phyloP scores from a whole-genome alignment of 31 red algal genomes.

The Odonthalia washingtoniensis region DNA sequence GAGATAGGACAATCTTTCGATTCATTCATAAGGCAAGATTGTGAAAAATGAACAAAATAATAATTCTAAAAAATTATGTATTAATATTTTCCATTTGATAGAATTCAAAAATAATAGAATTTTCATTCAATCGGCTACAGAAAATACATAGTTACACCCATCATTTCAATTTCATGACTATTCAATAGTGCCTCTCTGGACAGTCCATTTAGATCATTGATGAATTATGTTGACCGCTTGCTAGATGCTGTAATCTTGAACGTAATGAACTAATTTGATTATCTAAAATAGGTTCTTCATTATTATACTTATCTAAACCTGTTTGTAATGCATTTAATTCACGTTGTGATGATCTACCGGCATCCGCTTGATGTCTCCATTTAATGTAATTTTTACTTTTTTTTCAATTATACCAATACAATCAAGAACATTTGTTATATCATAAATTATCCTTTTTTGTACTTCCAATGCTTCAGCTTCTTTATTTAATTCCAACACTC shows the following conservation, averaged over 20 bases:
- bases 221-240: slow-evolving; percentile 75
- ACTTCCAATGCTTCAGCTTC: slow-evolving; percentile 84
- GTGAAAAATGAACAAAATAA: too few species aligned
- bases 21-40: too few species aligned
- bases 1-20: too few species aligned
- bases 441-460: slow-evolving; percentile 98
- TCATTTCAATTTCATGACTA: too few species aligned
- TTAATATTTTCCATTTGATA: too few species aligned
- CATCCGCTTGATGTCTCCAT: slow-evolving; percentile 77
- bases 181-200: too few species aligned
- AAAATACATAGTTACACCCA: too few species aligned
- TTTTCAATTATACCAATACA: slow-evolving; percentile 99
- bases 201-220: too few species aligned
- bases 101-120: too few species aligned
- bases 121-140: too few species aligned
- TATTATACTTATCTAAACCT: slow-evolving; percentile 67
- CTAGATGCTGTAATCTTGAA: slow-evolving; percentile 60
- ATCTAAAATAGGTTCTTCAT: slow-evolving; percentile 76
- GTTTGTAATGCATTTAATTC: slow-evolving; percentile 72
- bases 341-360: slow-evolving; percentile 53
- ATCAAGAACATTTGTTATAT: slow-evolving; percentile 99
- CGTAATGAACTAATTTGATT: slow-evolving; percentile 70
- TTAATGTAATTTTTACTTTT: slow-evolving; percentile 98
- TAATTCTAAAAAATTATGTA: too few species aligned
- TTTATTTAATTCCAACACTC: slow-evolving; percentile 92